Evolutionary conservation across 805 yeast genomes (phyloP).

Genomic region (Sporopachydermia lactativora): DNA sequence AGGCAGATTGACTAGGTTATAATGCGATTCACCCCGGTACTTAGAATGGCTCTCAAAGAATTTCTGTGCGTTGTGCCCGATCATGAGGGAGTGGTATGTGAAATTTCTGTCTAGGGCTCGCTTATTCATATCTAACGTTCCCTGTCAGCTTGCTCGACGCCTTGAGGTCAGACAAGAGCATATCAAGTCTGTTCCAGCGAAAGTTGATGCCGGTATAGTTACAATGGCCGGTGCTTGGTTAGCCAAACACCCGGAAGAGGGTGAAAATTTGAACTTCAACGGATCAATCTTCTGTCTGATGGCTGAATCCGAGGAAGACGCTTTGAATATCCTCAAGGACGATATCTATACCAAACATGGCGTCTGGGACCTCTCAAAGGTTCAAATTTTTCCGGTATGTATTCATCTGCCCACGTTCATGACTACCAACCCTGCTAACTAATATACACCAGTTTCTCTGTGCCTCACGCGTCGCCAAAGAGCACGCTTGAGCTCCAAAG

Average conservation of each 20-base stretch:
- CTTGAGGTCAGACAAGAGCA: slow-evolving; percentile 28
- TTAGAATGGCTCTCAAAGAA: slow-evolving; percentile 1
- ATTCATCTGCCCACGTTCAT: no score
- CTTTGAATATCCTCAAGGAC: slow-evolving; percentile 43
- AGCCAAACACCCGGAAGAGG: slow-evolving; percentile 18
- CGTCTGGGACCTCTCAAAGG: slow-evolving; percentile 62
- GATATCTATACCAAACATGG: slow-evolving; percentile 54
- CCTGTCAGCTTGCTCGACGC: slow-evolving; percentile 12
- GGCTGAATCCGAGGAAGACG: slow-evolving; percentile 55
- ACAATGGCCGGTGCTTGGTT: slow-evolving; percentile 30
- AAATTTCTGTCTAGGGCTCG: neutral
- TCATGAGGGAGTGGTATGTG: slow-evolving; percentile 1
- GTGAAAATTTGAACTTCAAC: slow-evolving; percentile 29
- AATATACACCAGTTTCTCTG: neutral
- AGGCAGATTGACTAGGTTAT: no score
- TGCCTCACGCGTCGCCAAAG: neutral
- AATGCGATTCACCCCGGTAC: neutral
- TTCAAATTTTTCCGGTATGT: slow-evolving; percentile 38
- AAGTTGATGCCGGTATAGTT: slow-evolving; percentile 21
- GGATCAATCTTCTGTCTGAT: slow-evolving; percentile 53
- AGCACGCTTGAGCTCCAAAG: no score
- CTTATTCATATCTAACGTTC: neutral
- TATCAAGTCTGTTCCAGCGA: slow-evolving; percentile 18
- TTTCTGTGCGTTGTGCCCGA: neutral
- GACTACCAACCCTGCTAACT: neutral